Evolutionary conservation across 2,329 filamentous ascomycete species (phyloP), one percentile per base, ranked within the genome.

Genomic region (Colletotrichum destructivum): DNA sequence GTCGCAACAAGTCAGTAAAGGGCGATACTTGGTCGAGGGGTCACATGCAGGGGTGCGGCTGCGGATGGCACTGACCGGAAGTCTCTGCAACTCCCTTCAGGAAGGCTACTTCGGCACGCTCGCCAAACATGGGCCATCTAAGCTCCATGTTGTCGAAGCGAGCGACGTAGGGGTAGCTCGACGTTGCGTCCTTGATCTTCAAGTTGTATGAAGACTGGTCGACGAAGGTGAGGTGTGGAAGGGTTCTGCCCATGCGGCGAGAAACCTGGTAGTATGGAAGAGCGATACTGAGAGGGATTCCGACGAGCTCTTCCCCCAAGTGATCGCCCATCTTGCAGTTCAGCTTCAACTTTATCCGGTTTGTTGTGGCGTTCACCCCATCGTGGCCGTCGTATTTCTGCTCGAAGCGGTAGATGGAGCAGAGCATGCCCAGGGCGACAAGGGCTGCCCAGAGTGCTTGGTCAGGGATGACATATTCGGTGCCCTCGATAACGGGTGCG

Each of bases 191-290:
- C 44, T 82, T 81, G 67, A 88, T 81, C 75, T 84, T 86, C 66
- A 87, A 78, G 66, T 88, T 89, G 76, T 87, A 88, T 0, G 85
- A 87, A 1, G 86, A 84, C 74, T 88, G 86, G 71, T 88, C 87
- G 11, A 84, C 84, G 69, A 88, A 88, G 0, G 85, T 86, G 12
- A 88, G 81, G 73, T 88, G 86, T 0, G 87, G 87, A 1, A 88
- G 78, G 1, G 85, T 80, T 35, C 86, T 79, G 11, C 86, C 87
- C 82, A 88, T 86, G 0, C 86, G 81, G 23, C 84, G 82, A 0
- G 84, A 88, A 12, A 88, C 78, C 73, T 88, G 86, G 67, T 82
- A 84, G 73, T 87, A 87, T 0, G 87, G 85, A 0, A 88, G 79
- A 0, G 84, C 85, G 51, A 88, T 87, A 66, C 81, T 82, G 13